Percentiles rank a stretch among this genome's conserved stretches.
Evolutionary conservation across 129 eudicot species (phyloP).

Genomic region (Lonicera japonica): DNA sequence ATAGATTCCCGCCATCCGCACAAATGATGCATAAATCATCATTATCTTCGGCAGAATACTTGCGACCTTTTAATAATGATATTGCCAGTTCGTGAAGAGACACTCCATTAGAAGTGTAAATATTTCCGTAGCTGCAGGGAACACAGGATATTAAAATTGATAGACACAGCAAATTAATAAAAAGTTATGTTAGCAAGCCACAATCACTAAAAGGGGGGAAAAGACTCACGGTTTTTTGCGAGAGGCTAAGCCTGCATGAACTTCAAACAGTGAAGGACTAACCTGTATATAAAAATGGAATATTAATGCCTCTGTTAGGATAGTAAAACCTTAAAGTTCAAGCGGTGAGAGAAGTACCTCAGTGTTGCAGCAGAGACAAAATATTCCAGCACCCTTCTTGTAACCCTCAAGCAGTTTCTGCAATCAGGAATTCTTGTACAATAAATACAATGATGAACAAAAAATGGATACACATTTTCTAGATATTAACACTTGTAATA

Average conservation of each 20-base stretch:
- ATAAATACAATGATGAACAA: constrained; percentile 13
- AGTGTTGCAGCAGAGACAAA: constrained; percentile 61
- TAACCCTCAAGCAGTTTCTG: constrained; percentile 81
- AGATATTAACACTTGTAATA: neutral
- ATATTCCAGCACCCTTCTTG: constrained; percentile 56
- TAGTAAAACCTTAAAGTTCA: constrained; percentile 34
- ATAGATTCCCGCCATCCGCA: constrained; percentile 71
- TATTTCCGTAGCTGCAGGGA: constrained; percentile 48
- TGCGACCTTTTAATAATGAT: constrained; percentile 28
- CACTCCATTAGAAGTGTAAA: constrained; percentile 63
- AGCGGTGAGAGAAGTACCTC: constrained; percentile 38
- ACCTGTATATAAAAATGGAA: constrained; percentile 34
- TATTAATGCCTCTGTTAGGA: constrained; percentile 4
- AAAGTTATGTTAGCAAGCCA: neutral
- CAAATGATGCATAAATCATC: constrained; percentile 74
- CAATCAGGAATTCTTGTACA: constrained; percentile 6
- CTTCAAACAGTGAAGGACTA: constrained; percentile 84
- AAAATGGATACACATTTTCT: too few species aligned
- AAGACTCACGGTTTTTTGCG: constrained; percentile 73
- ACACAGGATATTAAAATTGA: neutral
- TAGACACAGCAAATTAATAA: neutral
- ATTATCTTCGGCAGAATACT: constrained; percentile 30
- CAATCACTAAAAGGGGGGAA: neutral
- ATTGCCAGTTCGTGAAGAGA: constrained; percentile 75
- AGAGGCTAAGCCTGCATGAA: constrained; percentile 88